A percentile compares a stretch with the other conserved stretches of the same genome.
Conservation (phyloP, 192 early-diverging fungal genomes). For the Mortierella claussenii region DNA sequence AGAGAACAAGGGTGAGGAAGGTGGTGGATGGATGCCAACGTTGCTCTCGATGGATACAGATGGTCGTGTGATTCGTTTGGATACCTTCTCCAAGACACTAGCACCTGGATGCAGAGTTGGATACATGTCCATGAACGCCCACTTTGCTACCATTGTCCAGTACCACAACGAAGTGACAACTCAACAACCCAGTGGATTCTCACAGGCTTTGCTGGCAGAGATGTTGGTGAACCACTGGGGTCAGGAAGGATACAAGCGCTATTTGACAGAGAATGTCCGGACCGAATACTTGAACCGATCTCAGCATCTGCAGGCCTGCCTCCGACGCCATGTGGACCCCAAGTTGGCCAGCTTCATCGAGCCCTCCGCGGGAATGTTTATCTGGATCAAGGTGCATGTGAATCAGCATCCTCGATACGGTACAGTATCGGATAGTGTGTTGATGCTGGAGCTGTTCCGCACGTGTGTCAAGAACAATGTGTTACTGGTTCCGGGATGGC, state of each 20-base stretch:
- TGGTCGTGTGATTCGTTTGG: constrained; percentile 86
- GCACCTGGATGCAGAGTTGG: constrained; percentile 83
- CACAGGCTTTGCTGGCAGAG: constrained; percentile 74
- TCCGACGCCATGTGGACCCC: constrained; percentile 62
- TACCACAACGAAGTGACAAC: constrained; percentile 82
- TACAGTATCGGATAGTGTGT: constrained; percentile 52
- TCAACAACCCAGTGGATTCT: constrained; percentile 82
- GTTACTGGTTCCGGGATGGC: constrained; percentile 69
- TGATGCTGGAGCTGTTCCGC: constrained; percentile 62
- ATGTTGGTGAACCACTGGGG: constrained; percentile 78
- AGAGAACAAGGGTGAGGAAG: constrained; percentile 19
- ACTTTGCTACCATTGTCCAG: constrained; percentile 76
- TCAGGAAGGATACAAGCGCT: constrained; percentile 73
- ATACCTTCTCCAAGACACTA: constrained; percentile 89
- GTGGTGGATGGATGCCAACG: constrained; percentile 63
- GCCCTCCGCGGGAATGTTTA: constrained; percentile 85
- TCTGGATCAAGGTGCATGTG: constrained; percentile 76
- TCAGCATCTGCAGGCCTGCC: constrained; percentile 68
- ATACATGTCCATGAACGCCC: constrained; percentile 68
- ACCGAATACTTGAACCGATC: constrained; percentile 75
- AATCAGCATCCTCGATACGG: constrained; percentile 40
- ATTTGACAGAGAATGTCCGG: constrained; percentile 69
- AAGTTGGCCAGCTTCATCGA: constrained; percentile 61
- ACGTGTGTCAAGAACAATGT: constrained; percentile 66
- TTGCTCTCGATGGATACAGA: constrained; percentile 87